phyloP scores from a whole-genome alignment of 495 filamentous ascomycete genomes.

The Aspergillus leporis region DNA sequence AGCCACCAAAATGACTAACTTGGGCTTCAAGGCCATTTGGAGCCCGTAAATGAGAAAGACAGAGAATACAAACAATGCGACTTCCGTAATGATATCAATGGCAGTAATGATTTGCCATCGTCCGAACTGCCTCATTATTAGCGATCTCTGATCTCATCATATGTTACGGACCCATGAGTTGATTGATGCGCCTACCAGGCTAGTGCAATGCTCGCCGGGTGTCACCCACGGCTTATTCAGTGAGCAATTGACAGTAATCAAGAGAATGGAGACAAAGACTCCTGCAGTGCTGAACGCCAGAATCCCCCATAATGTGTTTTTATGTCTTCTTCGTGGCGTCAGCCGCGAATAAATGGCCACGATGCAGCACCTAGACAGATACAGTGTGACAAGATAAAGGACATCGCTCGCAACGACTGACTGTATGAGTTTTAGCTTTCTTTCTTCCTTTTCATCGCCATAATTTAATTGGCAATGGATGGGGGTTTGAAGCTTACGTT shows the following conservation, averaged over 20 bases:
- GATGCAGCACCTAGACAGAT: slow-evolving; percentile 33
- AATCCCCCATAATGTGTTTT: slow-evolving; percentile 17
- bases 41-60: slow-evolving; percentile 29
- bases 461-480: no score
- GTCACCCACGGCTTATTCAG: slow-evolving; percentile 27
- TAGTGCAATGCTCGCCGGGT: slow-evolving; percentile 24
- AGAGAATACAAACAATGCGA: slow-evolving; percentile 26
- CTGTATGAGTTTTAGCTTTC: slow-evolving; percentile 15
- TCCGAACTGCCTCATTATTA: slow-evolving; percentile 17
- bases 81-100: slow-evolving; percentile 34
- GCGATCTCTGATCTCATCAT: background rate
- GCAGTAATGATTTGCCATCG: slow-evolving; percentile 33
- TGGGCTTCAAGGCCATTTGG: slow-evolving; percentile 25
- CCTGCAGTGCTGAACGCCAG: slow-evolving; percentile 19
- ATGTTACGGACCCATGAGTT: background rate
- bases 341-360: slow-evolving; percentile 33
- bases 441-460: background rate
- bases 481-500: slow-evolving; percentile 22
- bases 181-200: slow-evolving; percentile 21
- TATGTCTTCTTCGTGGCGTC: slow-evolving; percentile 31
- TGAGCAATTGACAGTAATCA: slow-evolving; percentile 28
- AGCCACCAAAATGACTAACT: slow-evolving; percentile 32
- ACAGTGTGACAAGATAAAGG: slow-evolving; percentile 33
- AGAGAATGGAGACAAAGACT: slow-evolving; percentile 21
- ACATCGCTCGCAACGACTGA: slow-evolving; percentile 29